phyloP scores from a whole-genome alignment of 768 basidiomycete species.

The Podaxis mareebaensis region DNA sequence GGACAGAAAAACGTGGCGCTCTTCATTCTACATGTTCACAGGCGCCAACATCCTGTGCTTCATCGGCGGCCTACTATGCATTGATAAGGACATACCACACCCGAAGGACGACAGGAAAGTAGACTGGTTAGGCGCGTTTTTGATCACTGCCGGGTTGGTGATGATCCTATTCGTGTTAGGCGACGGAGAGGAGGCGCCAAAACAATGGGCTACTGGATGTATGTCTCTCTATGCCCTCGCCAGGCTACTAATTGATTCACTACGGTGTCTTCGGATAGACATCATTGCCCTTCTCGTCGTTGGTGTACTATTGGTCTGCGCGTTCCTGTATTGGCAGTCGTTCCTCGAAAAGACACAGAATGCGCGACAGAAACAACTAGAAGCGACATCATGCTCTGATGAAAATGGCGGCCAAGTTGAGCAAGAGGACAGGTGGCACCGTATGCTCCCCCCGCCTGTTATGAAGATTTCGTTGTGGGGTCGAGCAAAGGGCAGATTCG shows the following conservation, averaged over 20 bases:
- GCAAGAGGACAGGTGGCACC: background rate
- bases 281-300: conserved; percentile 70
- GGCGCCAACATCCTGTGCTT: conserved; percentile 56
- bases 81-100: conserved; percentile 58
- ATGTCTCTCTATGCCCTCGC: conserved; percentile 3
- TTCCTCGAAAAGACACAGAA: conserved; percentile 49
- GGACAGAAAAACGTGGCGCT: conserved; percentile 68
- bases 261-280: conserved; percentile 36
- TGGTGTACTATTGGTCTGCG: conserved; percentile 52
- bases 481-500: conserved; percentile 59
- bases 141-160: conserved; percentile 66
- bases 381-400: background rate
- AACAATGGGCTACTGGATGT: conserved; percentile 58
- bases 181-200: conserved; percentile 58
- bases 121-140: conserved; percentile 75
- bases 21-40: conserved; percentile 55
- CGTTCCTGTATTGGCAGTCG: conserved; percentile 68
- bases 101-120: conserved; percentile 47
- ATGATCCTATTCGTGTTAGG: conserved; percentile 75
- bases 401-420: background rate
- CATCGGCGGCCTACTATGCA: conserved; percentile 53
- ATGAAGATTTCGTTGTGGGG: conserved; percentile 66
- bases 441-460: conserved; percentile 52
- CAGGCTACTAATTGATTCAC: background rate
- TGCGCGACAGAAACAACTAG: conserved; percentile 13